Conservation (phyloP, 106 monocot species). For the Vanilla planifolia region DNA sequence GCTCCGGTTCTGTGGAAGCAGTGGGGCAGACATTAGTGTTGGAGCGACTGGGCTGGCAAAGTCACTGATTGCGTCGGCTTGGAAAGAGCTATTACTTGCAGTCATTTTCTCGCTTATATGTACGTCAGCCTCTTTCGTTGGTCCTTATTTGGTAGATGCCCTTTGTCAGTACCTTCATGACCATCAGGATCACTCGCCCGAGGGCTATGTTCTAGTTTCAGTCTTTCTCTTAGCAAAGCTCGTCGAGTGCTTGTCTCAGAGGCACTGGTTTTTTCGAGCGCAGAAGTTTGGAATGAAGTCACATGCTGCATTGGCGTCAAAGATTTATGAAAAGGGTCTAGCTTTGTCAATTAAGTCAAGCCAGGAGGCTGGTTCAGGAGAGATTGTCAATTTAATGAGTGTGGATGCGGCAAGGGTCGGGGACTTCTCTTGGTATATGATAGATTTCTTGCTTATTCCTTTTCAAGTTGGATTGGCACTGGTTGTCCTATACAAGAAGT, state of each 20-base stretch:
- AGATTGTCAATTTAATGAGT: conserved; percentile 81
- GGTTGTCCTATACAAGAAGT: conserved; percentile 47
- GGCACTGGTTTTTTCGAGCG: conserved; percentile 73
- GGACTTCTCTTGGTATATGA: conserved; percentile 76
- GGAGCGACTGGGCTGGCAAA: conserved; percentile 9
- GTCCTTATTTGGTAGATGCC: conserved; percentile 35
- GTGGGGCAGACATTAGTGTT: not conserved
- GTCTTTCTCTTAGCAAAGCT: conserved; percentile 68
- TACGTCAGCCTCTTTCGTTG: conserved; percentile 25
- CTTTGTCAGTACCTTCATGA: conserved; percentile 38
- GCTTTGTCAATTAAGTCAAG: conserved; percentile 50
- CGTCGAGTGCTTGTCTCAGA: conserved; percentile 66
- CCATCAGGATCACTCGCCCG: conserved; percentile 14
- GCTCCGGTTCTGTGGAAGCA: conserved; percentile 9
- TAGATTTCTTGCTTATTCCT: conserved; percentile 73
- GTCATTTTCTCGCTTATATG: conserved; percentile 19
- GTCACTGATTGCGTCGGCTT: conserved; percentile 22
- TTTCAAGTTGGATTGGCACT: conserved; percentile 64
- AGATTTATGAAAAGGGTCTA: conserved; percentile 79
- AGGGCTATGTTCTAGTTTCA: conserved; percentile 53
- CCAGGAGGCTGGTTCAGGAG: conserved; percentile 64
- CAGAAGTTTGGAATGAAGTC: conserved; percentile 48
- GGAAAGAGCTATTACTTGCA: conserved; percentile 15
- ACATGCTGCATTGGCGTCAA: conserved; percentile 43
- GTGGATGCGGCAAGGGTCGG: conserved; percentile 72